phyloP scores from a whole-genome alignment of 129 eudicot genomes.

The Ambrosia trifida region DNA sequence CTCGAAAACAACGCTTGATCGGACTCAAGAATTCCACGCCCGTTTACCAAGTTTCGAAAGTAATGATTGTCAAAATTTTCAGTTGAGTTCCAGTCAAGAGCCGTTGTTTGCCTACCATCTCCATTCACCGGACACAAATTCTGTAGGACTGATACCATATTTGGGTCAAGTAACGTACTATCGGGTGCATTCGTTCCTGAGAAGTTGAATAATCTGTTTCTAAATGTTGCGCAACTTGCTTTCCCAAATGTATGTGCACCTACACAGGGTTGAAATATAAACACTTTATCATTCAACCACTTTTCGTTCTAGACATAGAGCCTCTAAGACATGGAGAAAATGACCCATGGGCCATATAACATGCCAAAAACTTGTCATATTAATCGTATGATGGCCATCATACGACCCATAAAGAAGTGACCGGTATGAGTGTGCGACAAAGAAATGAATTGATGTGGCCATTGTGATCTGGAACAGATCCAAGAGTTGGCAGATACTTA shows the following conservation, averaged over 20 bases:
- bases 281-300: neutral
- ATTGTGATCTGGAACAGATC: too few relatives aligned
- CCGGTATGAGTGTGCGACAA: too few relatives aligned
- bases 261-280: neutral
- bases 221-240: slow-evolving; percentile 40
- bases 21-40: slow-evolving; percentile 38
- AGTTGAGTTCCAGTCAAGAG: slow-evolving; percentile 40
- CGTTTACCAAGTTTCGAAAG: slow-evolving; percentile 42
- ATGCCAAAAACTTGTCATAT: too few relatives aligned
- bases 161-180: slow-evolving; percentile 29
- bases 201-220: slow-evolving; percentile 40
- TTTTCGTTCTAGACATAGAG: too few relatives aligned
- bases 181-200: slow-evolving; percentile 38
- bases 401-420: too few relatives aligned
- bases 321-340: too few relatives aligned
- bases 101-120: slow-evolving; percentile 24
- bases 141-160: slow-evolving; percentile 39
- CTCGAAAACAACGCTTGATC: slow-evolving; percentile 46
- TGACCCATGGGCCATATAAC: too few relatives aligned
- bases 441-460: too few relatives aligned
- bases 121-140: slow-evolving; percentile 32
- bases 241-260: slow-evolving; percentile 46
- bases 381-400: too few relatives aligned
- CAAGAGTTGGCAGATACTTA: too few relatives aligned
- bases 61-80: slow-evolving; percentile 43